Percentiles rank a stretch among this genome's conserved stretches.
These are phyloP conservation scores for Hypoxylon sp. DNA, from an alignment of 2,329 filamentous ascomycete genomes.

Conservation along the genomic window DNA sequence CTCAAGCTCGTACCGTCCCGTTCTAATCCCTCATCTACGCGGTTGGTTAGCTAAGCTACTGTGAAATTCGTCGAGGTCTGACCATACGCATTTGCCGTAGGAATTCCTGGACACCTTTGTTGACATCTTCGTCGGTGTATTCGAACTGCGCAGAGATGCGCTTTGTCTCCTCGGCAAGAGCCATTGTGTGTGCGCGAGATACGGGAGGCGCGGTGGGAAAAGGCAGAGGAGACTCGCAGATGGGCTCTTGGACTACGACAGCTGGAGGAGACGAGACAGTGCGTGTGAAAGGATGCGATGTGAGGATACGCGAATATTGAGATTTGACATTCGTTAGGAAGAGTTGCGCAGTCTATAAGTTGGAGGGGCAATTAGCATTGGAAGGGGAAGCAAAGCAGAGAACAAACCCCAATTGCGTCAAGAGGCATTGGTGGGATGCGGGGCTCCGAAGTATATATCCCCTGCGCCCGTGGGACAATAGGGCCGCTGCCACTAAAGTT, in stretches of 20 bases:
- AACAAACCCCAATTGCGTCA: conserved; percentile 42
- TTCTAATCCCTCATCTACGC: conserved; percentile 80
- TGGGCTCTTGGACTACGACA: conserved; percentile 57
- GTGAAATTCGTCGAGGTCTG: conserved; percentile 51
- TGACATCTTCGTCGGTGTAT: conserved; percentile 81
- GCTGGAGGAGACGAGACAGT: conserved; percentile 59
- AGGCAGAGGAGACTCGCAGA: conserved; percentile 67
- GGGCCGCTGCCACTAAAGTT: conserved; percentile 15
- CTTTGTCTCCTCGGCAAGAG: conserved; percentile 77
- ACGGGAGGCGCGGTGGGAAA: conserved; percentile 67
- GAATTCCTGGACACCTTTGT: conserved; percentile 86
- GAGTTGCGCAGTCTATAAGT: conserved; percentile 63
- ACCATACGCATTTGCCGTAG: conserved; percentile 81
- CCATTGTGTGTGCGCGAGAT: conserved; percentile 70
- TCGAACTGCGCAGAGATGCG: conserved; percentile 88
- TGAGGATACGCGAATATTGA: conserved; percentile 54
- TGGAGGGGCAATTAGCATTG: conserved; percentile 45
- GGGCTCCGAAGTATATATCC: conserved; percentile 10
- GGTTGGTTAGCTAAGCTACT: conserved; percentile 29
- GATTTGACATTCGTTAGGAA: conserved; percentile 64
- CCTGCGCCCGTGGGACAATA: conserved; percentile 21
- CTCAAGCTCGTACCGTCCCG: conserved; percentile 85
- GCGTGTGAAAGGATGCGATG: conserved; percentile 52
- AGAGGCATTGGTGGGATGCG: conserved; percentile 29
- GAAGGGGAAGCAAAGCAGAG: too few species aligned